Evolutionary conservation across 352 stramenopile species (phyloP), one percentile per base, ranked within the genome.

Genomic region (Phytophthora megakarya): DNA sequence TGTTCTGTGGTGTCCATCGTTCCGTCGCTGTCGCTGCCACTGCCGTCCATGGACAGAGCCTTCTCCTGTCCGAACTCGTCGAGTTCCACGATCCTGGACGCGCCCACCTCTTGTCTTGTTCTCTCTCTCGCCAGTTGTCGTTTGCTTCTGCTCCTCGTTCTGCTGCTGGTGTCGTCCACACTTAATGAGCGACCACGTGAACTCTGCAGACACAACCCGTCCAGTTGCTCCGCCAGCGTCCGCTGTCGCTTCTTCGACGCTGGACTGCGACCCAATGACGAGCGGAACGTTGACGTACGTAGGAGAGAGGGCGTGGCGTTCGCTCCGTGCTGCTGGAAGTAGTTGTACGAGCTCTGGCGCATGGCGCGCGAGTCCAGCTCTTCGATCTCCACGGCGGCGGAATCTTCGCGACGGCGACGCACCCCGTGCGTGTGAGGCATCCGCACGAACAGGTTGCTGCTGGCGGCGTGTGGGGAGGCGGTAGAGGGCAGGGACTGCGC

Each of bases 291-390:
- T 18, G 53, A 56, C 25, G 48, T 50, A 21, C 25, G 61, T 16
- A 59, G 43, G 30, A 69, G 55, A 47, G 64, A 44, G 18, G 58
- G 23, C 21, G 46, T 22, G 21, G 53, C 22, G 13, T 22, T 33
- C 16, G 21, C 18, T 5, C 54, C 37, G 40, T 81, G 64, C 19
- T 61, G 78, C 42, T 89, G 76, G 38, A 89, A 89, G 70, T 84
- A 89, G 54, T 88, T 89, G 68, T 89, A 88, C 40, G 80, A 75
- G 53, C 63, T 85, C 54, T 89, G 82, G 5, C 80, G 78, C 80
- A 92, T 89, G 1, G 83, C 82, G 35, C 79, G 65, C 33, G 82
- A 86, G 53, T 89, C 82, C 51, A 91, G 61, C 40, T 88, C 76
- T 61, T 89, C 78, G 45, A 91, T 84, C 57, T 89, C 80, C 39